Evolutionary conservation across 306 rosid species (phyloP).

Genomic region (Benincasa hispida): DNA sequence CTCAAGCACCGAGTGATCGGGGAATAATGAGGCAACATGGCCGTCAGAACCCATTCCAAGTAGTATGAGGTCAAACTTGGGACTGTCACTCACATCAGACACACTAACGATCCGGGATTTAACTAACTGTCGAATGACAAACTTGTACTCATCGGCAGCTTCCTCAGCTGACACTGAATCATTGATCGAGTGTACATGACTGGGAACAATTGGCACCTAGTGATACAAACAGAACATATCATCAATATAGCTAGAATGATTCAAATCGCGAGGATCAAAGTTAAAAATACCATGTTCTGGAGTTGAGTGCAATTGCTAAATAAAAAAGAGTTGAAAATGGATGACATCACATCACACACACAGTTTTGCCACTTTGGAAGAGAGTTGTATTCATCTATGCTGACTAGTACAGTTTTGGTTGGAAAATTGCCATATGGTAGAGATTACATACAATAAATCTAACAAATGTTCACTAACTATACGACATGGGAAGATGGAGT

Average conservation of each 20-base stretch:
- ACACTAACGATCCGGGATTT: slow-evolving; percentile 71
- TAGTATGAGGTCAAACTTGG: slow-evolving; percentile 88
- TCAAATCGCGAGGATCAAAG: not conserved
- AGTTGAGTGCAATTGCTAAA: not conserved
- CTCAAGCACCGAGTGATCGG: slow-evolving; percentile 52
- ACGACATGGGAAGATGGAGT: not conserved
- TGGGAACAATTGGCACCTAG: slow-evolving; percentile 84
- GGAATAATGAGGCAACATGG: slow-evolving; percentile 82
- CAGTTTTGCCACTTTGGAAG: not conserved
- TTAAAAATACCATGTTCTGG: not conserved
- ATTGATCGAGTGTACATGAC: slow-evolving; percentile 81
- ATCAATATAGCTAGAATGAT: not conserved
- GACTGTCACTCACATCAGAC: slow-evolving; percentile 79
- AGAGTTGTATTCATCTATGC: not conserved
- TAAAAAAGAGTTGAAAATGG: not conserved
- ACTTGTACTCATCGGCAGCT: slow-evolving; percentile 87
- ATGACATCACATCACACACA: not conserved
- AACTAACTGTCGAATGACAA: slow-evolving; percentile 77
- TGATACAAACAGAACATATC: slow-evolving; percentile 13
- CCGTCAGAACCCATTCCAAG: slow-evolving; percentile 91
- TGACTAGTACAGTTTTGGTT: not conserved
- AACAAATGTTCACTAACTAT: not conserved
- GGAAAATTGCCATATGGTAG: not conserved
- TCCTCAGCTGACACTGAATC: slow-evolving; percentile 88
- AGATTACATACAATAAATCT: not conserved